These are phyloP conservation scores for Acaromyces ingoldii DNA, from an alignment of 1,284 basidiomycete species.

Conservation along the genomic window DNA sequence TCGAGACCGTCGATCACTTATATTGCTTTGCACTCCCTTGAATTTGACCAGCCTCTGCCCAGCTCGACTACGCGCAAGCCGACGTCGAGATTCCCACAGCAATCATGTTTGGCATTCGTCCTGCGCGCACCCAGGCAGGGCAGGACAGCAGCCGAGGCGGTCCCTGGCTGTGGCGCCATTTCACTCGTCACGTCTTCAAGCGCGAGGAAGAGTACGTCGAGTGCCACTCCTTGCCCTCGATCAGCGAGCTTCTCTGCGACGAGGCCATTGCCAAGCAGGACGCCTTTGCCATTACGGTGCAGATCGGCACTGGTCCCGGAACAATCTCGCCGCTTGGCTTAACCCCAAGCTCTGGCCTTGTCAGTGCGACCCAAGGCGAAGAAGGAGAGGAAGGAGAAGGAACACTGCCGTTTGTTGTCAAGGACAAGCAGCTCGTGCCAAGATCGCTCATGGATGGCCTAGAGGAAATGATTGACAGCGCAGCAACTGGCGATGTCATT, in stretches of 20 bases:
- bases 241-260: conserved; percentile 26
- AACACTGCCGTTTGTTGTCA: conserved; percentile 37
- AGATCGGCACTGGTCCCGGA: conserved; percentile 33
- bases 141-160: conserved; percentile 10
- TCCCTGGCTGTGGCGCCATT: conserved; percentile 29
- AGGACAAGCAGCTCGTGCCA: conserved; percentile 30
- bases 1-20: too few species aligned
- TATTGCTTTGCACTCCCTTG: too few species aligned
- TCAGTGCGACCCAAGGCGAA: too few species aligned
- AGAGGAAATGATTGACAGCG: conserved; percentile 35
- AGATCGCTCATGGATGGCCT: conserved; percentile 26
- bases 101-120: conserved; percentile 38
- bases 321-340: not conserved
- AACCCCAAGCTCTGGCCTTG: too few species aligned
- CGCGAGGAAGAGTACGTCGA: conserved; percentile 35
- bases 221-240: conserved; percentile 32
- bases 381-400: too few species aligned
- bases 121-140: not conserved
- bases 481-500: conserved; percentile 43
- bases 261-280: conserved; percentile 12
- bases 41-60: conserved; percentile 23
- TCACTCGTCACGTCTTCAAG: conserved; percentile 25
- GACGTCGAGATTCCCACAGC: conserved; percentile 25
- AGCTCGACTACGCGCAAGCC: conserved; percentile 26
- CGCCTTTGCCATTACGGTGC: conserved; percentile 35